These are phyloP conservation scores for Cryptococcus sp. DNA, from an alignment of 1,284 basidiomycete genomes.

Conservation along the genomic window DNA sequence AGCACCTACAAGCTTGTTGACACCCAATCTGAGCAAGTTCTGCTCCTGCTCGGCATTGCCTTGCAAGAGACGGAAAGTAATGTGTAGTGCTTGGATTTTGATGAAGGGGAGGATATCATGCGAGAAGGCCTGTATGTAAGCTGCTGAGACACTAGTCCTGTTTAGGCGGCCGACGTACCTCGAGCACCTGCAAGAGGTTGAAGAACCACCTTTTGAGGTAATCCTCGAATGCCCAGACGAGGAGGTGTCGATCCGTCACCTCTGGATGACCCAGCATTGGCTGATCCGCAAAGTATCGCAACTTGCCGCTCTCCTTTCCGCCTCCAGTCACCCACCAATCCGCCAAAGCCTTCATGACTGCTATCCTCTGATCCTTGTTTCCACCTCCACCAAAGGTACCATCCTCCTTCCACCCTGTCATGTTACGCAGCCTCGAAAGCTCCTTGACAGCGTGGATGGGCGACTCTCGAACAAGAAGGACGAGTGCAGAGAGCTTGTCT, in stretches of 20 bases:
- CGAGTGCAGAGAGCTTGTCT: constrained; percentile 87
- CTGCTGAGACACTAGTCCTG: background rate
- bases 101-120: constrained; percentile 85
- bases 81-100: constrained; percentile 67
- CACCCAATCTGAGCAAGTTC: constrained; percentile 83
- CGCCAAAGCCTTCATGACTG: constrained; percentile 80
- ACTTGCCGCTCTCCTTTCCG: constrained; percentile 62
- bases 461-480: constrained; percentile 82
- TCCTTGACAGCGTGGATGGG: constrained; percentile 84
- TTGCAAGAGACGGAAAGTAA: constrained; percentile 73
- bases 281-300: constrained; percentile 92
- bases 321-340: constrained; percentile 98
- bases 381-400: constrained; percentile 49
- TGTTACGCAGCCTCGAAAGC: constrained; percentile 64
- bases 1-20: constrained; percentile 83
- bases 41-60: constrained; percentile 97
- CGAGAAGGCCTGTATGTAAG: constrained; percentile 59
- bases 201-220: constrained; percentile 98
- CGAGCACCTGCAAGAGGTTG: constrained; percentile 80
- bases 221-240: constrained; percentile 91
- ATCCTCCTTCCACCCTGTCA: constrained; percentile 69
- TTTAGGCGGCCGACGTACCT: constrained; percentile 51
- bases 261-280: constrained; percentile 60
- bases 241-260: constrained; percentile 66
- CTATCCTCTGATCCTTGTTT: constrained; percentile 76